phyloP scores from a whole-genome alignment of 805 yeast species.

The Teunomyces tritomae region DNA sequence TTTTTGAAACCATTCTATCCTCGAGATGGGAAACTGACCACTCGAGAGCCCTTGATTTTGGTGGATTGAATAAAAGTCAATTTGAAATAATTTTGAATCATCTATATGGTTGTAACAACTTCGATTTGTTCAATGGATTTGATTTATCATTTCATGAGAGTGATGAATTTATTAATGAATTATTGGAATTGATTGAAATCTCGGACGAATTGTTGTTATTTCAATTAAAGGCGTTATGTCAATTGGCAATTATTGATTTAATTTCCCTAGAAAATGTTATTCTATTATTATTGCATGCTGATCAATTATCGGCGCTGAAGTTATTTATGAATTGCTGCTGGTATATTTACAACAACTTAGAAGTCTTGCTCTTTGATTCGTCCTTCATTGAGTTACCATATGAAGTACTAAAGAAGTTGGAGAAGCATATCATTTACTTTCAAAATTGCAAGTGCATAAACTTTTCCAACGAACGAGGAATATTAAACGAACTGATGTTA shows the following conservation, averaged over 20 bases:
- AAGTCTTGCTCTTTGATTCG: slow-evolving; percentile 52
- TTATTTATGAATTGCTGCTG: slow-evolving; percentile 62
- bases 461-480: slow-evolving; percentile 17
- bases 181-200: slow-evolving; percentile 57
- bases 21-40: slow-evolving; percentile 46
- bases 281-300: slow-evolving; percentile 53
- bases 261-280: slow-evolving; percentile 60
- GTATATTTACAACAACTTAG: slow-evolving; percentile 66
- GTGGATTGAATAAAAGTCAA: slow-evolving; percentile 37
- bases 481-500: slow-evolving; percentile 8
- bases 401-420: slow-evolving; percentile 25
- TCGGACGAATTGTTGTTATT: slow-evolving; percentile 63
- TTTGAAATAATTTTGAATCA: slow-evolving; percentile 52
- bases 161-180: slow-evolving; percentile 48
- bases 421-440: slow-evolving; percentile 25
- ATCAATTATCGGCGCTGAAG: slow-evolving; percentile 48
- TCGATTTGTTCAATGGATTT: slow-evolving; percentile 35
- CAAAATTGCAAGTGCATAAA: slow-evolving; percentile 25
- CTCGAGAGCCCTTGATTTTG: slow-evolving; percentile 38
- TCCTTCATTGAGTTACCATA: slow-evolving; percentile 25
- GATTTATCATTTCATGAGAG: slow-evolving; percentile 16
- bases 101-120: slow-evolving; percentile 54
- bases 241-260: slow-evolving; percentile 55
- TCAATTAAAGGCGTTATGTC: slow-evolving; percentile 59
- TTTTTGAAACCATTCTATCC: slow-evolving; percentile 58